Evolutionary conservation across 2,329 filamentous ascomycete species (phyloP).

Genomic region (Colletotrichum graminicola): DNA sequence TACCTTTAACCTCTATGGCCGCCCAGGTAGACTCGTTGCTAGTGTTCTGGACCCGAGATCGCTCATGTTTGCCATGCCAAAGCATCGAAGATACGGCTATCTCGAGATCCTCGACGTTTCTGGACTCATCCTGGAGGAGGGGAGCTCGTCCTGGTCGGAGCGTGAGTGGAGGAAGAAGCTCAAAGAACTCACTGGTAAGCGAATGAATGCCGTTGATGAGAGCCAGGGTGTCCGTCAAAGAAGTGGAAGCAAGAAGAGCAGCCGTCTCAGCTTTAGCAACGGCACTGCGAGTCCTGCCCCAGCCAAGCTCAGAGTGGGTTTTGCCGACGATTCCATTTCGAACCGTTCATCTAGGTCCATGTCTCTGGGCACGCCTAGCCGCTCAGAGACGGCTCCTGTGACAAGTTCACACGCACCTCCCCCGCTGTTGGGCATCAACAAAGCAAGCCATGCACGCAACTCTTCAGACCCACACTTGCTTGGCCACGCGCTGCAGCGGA

Average conservation of each 20-base stretch:
- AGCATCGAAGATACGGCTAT: slow-evolving; percentile 88
- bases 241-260: slow-evolving; percentile 70
- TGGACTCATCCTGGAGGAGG: slow-evolving; percentile 80
- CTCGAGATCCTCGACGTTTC: slow-evolving; percentile 89
- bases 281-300: slow-evolving; percentile 47
- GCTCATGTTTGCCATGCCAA: slow-evolving; percentile 98
- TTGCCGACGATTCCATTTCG: slow-evolving; percentile 66
- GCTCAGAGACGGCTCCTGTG: slow-evolving; percentile 65
- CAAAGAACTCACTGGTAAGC: slow-evolving; percentile 86
- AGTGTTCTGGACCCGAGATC: slow-evolving; percentile 89
- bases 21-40: slow-evolving; percentile 86
- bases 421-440: slow-evolving; percentile 49
- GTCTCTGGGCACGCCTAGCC: slow-evolving; percentile 56
- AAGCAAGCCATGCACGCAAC: slow-evolving; percentile 59
- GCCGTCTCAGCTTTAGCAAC: slow-evolving; percentile 66
- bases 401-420: slow-evolving; percentile 53
- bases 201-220: slow-evolving; percentile 75
- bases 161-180: slow-evolving; percentile 89
- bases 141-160: slow-evolving; percentile 83
- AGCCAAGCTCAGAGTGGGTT: slow-evolving; percentile 64
- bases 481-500: slow-evolving; percentile 43
- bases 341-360: slow-evolving; percentile 66
- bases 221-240: slow-evolving; percentile 54
- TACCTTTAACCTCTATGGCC: slow-evolving; percentile 90
- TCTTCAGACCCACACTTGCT: slow-evolving; percentile 59